Conservation (phyloP, 2,329 filamentous ascomycete species). For the Verticillium albo-atrum region DNA sequence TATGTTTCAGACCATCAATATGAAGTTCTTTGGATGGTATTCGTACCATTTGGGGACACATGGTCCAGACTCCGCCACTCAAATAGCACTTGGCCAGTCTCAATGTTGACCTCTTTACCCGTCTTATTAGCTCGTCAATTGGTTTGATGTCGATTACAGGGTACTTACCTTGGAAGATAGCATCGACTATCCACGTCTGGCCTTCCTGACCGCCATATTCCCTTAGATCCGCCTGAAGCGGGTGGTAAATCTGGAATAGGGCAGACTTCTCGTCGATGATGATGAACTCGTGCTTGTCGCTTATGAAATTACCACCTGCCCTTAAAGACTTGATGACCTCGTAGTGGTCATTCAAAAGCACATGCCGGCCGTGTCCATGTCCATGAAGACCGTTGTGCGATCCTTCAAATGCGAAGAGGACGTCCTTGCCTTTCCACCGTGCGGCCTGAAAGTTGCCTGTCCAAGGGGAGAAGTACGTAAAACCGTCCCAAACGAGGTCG, state of each 20-base stretch:
- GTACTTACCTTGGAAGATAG: slow-evolving; percentile 3
- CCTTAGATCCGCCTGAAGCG: background rate
- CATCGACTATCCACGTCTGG: slow-evolving; percentile 2
- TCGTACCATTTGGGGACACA: slow-evolving; percentile 10
- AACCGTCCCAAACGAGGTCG: slow-evolving; percentile 54
- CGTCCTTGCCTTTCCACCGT: slow-evolving; percentile 44
- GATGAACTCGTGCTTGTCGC: slow-evolving; percentile 46
- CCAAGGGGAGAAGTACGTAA: slow-evolving; percentile 47
- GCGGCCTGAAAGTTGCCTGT: slow-evolving; percentile 48
- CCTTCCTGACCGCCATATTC: background rate
- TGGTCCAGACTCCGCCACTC: slow-evolving; percentile 33
- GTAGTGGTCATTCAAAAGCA: slow-evolving; percentile 49
- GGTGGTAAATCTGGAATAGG: background rate
- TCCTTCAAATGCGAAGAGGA: slow-evolving; percentile 51
- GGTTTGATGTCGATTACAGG: background rate
- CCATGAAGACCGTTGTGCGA: slow-evolving; percentile 46
- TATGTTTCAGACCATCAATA: background rate
- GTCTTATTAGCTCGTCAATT: background rate
- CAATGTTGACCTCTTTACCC: slow-evolving; percentile 42
- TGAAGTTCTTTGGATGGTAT: background rate
- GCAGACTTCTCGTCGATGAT: slow-evolving; percentile 37
- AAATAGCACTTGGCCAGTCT: slow-evolving; percentile 42
- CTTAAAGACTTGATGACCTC: slow-evolving; percentile 46
- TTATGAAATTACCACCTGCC: slow-evolving; percentile 15
- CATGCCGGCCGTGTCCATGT: slow-evolving; percentile 50